Percentiles rank a stretch among this genome's conserved stretches.
Evolutionary conservation across 441 rosid species (phyloP).

Genomic region (Syzygium syzygioides): DNA sequence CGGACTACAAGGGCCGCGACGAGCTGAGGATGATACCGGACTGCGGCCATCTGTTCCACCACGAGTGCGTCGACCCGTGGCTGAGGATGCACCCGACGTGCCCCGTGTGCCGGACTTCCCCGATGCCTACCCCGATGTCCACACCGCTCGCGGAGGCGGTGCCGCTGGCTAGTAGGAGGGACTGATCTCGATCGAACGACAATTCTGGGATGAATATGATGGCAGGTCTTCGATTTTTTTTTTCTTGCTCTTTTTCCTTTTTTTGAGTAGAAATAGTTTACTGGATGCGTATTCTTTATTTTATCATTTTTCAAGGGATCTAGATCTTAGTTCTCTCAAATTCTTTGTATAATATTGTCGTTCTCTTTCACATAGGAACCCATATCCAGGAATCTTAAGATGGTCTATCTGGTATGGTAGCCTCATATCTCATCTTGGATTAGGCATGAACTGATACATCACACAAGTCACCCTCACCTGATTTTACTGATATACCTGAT

Average conservation of each 20-base stretch:
- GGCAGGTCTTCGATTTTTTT: not conserved
- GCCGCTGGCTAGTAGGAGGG: slow-evolving; percentile 4
- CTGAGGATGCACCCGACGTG: slow-evolving; percentile 10
- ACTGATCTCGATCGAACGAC: not conserved
- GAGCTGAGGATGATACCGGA: slow-evolving; percentile 11
- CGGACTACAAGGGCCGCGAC: slow-evolving; percentile 7
- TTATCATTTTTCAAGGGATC: not conserved
- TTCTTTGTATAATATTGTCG: not conserved
- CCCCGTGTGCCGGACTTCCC: slow-evolving; percentile 15
- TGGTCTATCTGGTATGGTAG: not conserved
- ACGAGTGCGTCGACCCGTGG: slow-evolving; percentile 13
- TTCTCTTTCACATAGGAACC: not conserved
- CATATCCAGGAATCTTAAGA: not conserved
- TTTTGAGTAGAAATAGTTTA: not conserved
- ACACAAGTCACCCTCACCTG: not conserved
- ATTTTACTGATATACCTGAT: not conserved
- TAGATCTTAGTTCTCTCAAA: not conserved
- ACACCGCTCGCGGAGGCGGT: slow-evolving; percentile 3
- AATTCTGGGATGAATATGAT: not conserved
- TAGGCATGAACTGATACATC: not conserved
- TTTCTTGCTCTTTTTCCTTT: not conserved
- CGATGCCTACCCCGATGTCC: slow-evolving; percentile 9
- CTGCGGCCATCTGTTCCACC: slow-evolving; percentile 16
- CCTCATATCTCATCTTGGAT: not conserved
- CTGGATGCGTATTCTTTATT: not conserved